Evolutionary conservation across 1,284 basidiomycete genomes (phyloP), one percentile per base, ranked within the genome.

Genomic region (Sanghuangporus weigelae): DNA sequence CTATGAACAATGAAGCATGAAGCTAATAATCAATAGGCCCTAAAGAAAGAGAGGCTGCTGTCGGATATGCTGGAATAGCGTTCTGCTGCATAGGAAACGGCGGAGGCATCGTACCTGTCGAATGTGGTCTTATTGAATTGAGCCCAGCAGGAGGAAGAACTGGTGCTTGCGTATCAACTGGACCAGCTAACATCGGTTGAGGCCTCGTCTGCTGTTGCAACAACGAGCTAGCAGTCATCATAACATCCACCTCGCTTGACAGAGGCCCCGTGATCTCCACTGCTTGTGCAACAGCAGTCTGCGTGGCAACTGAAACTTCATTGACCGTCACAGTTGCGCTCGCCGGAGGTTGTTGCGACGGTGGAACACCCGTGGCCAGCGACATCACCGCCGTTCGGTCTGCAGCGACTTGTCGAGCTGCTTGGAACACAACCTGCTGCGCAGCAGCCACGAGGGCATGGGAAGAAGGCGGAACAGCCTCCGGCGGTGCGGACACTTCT

Each of bases 351-450:
- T 49, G 62, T 31, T 55, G 57, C 36, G 59, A 79, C 14, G 76
- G 76, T 3, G 74, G 76, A 21, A 78, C 71, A 26, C 66, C 39
- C 35, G 62, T 55, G 74, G 78, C 62, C 46, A 68, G 69, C 8
- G 74, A 76, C 19, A 78, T 77, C 4, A 75, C 78, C 12, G 77
- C 79, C 10, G 80, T 78, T 38, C 79, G 81, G 64, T 85, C 83
- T 7, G 81, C 80, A 16, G 79, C 82, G n/a, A 84, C 82, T 63
- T 84, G 82, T 65, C 88, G 85, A 7, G 90, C 90, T 39, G 90
- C 90, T 70, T 89, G 86, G 53, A 90, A 79, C 49, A 92, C 90
- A 57, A 92, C 86, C 63, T 89, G 84, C 69, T 90, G 87, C 11
- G 89, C 89, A 5, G 90, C 90, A 8, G 84, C 84, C 7, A 88